These are phyloP conservation scores for Fonsecaea pedrosoi DNA, from an alignment of 2,329 filamentous ascomycete species.

Conservation along the genomic window DNA sequence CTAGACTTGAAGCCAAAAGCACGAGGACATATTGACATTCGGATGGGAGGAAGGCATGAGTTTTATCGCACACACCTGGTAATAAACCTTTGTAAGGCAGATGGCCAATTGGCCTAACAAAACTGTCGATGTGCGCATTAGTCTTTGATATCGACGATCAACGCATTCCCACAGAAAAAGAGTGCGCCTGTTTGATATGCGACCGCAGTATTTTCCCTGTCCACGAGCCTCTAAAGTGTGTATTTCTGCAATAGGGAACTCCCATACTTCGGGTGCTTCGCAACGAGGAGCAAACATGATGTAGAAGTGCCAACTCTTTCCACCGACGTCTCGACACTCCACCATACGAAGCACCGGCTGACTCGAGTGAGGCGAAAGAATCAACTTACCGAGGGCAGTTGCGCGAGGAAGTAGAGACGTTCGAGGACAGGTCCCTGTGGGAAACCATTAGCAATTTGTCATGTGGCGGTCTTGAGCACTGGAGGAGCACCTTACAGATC, in stretches of 20 bases:
- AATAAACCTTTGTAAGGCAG: constrained; percentile 3
- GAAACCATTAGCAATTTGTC: not conserved
- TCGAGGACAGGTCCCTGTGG: not conserved
- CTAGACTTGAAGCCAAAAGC: not conserved
- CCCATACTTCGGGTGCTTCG: not conserved
- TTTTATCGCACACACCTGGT: constrained; percentile 22
- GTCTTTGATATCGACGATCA: not conserved
- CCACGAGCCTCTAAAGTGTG: not conserved
- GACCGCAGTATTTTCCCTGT: not conserved
- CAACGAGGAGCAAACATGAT: not conserved
- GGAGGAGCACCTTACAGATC: not conserved
- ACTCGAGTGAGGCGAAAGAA: not conserved
- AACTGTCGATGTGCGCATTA: not conserved
- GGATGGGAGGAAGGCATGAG: not conserved
- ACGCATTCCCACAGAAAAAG: not conserved
- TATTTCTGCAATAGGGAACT: not conserved
- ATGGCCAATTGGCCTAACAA: not conserved
- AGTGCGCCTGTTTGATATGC: not conserved
- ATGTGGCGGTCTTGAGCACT: not conserved
- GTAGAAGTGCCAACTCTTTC: not conserved
- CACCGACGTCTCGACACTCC: not conserved
- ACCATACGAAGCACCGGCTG: not conserved
- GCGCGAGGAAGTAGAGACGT: not conserved
- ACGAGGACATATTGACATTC: constrained; percentile 15
- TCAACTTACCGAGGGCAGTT: not conserved